These are phyloP conservation scores for Hypholoma fasciculare DNA, from an alignment of 768 basidiomycete genomes.

Conservation along the genomic window DNA sequence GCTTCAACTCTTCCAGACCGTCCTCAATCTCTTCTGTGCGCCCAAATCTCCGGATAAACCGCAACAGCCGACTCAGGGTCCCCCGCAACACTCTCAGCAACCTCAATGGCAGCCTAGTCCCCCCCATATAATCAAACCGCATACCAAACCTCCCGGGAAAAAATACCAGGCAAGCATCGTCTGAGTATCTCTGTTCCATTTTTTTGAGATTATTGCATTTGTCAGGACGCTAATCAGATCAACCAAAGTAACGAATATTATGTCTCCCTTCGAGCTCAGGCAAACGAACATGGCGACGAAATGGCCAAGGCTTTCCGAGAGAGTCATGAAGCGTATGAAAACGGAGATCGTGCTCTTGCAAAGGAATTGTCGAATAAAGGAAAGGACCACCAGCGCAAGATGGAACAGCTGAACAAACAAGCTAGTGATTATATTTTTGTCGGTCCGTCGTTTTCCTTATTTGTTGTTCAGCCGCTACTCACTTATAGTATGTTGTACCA, in stretches of 20 bases:
- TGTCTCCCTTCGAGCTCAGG: conserved; percentile 65
- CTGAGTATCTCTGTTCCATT: not conserved
- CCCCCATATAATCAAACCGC: not conserved
- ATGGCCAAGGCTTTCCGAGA: conserved; percentile 73
- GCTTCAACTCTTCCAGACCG: conserved; percentile 27
- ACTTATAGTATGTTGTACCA: conserved; percentile 23
- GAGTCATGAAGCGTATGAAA: conserved; percentile 74
- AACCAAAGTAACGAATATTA: conserved; percentile 78
- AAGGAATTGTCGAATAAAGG: conserved; percentile 83
- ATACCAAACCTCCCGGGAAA: not conserved
- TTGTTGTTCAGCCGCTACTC: not conserved
- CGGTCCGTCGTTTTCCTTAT: conserved; percentile 42
- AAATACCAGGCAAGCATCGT: not conserved
- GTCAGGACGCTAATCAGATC: conserved; percentile 53
- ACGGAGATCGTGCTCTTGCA: conserved; percentile 74
- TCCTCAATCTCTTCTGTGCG: conserved; percentile 30
- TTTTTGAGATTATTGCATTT: not conserved
- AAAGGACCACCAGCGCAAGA: conserved; percentile 73
- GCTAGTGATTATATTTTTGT: conserved; percentile 89
- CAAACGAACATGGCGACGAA: conserved; percentile 75
- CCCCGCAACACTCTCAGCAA: conserved; percentile 9
- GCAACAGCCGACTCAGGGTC: conserved; percentile 8
- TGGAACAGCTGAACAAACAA: conserved; percentile 77
- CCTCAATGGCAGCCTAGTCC: conserved; percentile 11
- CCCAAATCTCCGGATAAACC: conserved; percentile 11